Evolutionary conservation across 1,139 yeast genomes (phyloP), one percentile per base, ranked within the genome.

Genomic region (Suhomyces yuchorum): DNA sequence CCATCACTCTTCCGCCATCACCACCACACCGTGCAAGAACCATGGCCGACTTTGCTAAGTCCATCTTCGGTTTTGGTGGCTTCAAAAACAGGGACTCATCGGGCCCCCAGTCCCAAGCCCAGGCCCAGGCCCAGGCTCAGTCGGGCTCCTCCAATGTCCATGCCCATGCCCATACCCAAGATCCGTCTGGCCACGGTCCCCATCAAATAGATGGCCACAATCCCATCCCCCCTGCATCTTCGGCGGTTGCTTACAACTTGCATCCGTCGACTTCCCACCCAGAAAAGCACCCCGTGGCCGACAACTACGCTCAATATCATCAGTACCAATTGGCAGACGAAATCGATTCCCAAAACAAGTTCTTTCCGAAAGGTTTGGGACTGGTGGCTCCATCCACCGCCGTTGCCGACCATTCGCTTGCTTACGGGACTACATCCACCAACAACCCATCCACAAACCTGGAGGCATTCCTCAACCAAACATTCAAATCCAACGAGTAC

Each of bases 41-140:
- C 44, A 82, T 82, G 87, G 82, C 84, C 38, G 87, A 82, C 57
- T 82, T 82, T 67, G 84, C 86, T 43, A 82, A 80, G 61, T 74
- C 81, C 30, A 72, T 82, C 39, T 81, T 82, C 61, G 84, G 84
- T 43, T 80, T 82, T 59, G 78, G 82, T 48, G 76, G 77, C 34
- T 75, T 72, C 56, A 76, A 66, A 55, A 69, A 67, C 36, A 48
- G 51, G 32, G 51, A 48, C n/a, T 33, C 46, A 15, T 40, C 51
- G 11, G 18, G 18, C 24, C 48, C 69, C 63, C 49, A 42, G 26
- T 12, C 42, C 23, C 23, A 20, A 20, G 30, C 30, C 39, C 44
- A 41, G 38, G 37, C 18, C 46, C 26, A 22, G 15, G 24, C 12
- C 35, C 40, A 36, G 26, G 14, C 18, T 23, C 40, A 20, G 14